A percentile compares a stretch with the other conserved stretches of the same genome.
Conservation (phyloP, 1,284 basidiomycete genomes). For the Sutorius eximius region DNA sequence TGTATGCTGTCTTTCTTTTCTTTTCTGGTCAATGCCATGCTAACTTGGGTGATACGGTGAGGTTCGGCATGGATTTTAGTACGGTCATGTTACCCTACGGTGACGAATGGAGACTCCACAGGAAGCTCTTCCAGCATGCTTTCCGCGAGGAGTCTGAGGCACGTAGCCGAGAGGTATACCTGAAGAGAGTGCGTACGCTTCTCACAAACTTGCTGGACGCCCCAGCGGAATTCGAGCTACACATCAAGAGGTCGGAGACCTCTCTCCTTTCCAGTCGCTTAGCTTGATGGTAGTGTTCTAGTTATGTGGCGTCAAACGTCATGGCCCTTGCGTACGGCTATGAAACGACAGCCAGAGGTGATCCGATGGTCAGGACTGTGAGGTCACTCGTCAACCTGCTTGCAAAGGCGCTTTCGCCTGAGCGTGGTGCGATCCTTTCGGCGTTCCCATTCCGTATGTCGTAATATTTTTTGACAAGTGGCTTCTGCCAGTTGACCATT, state of each 20-base stretch:
- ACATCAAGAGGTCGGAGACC: constrained; percentile 20
- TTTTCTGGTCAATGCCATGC: not conserved
- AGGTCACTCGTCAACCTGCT: constrained; percentile 21
- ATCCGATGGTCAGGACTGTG: constrained; percentile 22
- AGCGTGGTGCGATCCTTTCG: constrained; percentile 17
- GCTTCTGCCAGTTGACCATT: not conserved
- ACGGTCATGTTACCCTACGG: constrained; percentile 29
- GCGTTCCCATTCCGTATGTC: constrained; percentile 29
- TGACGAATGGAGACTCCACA: constrained; percentile 24
- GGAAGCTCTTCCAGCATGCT: constrained; percentile 30
- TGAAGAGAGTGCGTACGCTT: constrained; percentile 17
- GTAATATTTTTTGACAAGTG: not conserved
- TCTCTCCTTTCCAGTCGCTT: not conserved
- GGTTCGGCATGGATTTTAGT: constrained; percentile 25
- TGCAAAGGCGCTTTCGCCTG: constrained; percentile 20
- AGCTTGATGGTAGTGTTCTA: not conserved
- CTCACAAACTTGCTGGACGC: constrained; percentile 23
- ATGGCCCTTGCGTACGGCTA: constrained; percentile 29
- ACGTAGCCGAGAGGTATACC: constrained; percentile 17
- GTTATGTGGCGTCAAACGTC: constrained; percentile 27
- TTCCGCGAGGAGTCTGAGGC: constrained; percentile 19
- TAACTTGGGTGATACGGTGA: constrained; percentile 4
- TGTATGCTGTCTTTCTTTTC: constrained; percentile 13
- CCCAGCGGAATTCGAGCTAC: constrained; percentile 25
- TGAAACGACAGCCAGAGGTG: constrained; percentile 16